These are phyloP conservation scores for Aspergillus incahuasiensis DNA, from an alignment of 495 filamentous ascomycete species.

Conservation along the genomic window DNA sequence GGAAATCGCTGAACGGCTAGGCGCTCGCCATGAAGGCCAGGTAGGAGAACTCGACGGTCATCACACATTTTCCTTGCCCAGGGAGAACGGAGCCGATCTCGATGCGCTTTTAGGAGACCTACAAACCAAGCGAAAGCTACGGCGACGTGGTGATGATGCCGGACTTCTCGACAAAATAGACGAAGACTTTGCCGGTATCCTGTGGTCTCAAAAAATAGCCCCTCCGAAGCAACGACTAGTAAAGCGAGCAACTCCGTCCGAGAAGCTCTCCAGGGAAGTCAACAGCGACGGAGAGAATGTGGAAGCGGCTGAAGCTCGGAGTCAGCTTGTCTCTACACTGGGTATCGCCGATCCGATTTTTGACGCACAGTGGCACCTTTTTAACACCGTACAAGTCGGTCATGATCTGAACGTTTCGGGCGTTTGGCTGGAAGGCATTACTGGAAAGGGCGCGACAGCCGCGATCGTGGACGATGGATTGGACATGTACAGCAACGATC, in stretches of 20 bases:
- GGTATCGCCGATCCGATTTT: conserved; percentile 87
- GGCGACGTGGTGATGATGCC: conserved; percentile 50
- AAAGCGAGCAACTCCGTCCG: conserved; percentile 63
- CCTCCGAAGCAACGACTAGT: conserved; percentile 64
- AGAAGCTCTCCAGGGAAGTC: conserved; percentile 7
- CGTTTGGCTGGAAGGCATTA: conserved; percentile 88
- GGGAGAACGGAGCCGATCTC: conserved; percentile 44
- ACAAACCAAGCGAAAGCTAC: conserved; percentile 45
- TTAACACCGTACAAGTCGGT: conserved; percentile 73
- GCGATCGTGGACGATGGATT: conserved; percentile 95
- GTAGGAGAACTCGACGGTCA: conserved; percentile 78
- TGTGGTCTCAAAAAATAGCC: conserved; percentile 78
- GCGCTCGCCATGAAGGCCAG: conserved; percentile 75
- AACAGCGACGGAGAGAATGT: conserved; percentile 29
- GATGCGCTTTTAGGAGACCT: conserved; percentile 60
- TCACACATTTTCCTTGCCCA: conserved; percentile 74
- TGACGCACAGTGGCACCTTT: conserved; percentile 90
- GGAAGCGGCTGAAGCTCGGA: conserved; percentile 52
- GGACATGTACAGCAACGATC: conserved; percentile 94
- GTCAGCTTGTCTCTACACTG: conserved; percentile 57
- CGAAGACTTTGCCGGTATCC: conserved; percentile 66
- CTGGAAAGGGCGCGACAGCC: conserved; percentile 80
- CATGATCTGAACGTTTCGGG: conserved; percentile 94
- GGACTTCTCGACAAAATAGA: conserved; percentile 34
- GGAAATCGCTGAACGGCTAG: conserved; percentile 67